These are phyloP conservation scores for Leishmania arabica DNA, from an alignment of 208 protist species.

Conservation along the genomic window DNA sequence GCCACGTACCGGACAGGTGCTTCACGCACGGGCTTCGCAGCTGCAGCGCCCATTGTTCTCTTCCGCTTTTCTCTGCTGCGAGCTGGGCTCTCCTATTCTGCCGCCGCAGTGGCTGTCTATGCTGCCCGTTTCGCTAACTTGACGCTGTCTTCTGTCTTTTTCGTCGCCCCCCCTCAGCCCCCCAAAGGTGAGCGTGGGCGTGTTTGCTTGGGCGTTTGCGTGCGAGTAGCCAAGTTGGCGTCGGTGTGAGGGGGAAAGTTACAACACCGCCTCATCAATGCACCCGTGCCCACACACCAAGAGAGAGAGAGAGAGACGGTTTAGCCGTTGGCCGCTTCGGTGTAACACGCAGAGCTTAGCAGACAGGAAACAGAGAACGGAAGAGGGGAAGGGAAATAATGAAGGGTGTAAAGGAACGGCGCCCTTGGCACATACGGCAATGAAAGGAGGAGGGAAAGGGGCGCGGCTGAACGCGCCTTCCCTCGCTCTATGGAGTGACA, in stretches of 20 bases:
- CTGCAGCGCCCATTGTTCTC: slow-evolving; percentile 42
- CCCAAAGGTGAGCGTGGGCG: slow-evolving; percentile 3
- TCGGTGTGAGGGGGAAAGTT: not conserved
- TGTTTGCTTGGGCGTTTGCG: not conserved
- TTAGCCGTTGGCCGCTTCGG: not conserved
- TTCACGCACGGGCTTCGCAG: slow-evolving; percentile 56
- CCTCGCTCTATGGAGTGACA: not conserved
- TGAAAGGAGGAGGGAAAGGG: not conserved
- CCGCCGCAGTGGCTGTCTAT: not conserved
- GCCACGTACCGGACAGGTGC: slow-evolving; percentile 82
- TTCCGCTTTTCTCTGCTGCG: too few relatives aligned
- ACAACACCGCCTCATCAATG: not conserved
- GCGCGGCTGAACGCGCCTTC: not conserved
- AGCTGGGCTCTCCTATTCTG: not conserved
- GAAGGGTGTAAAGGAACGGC: slow-evolving; percentile 7
- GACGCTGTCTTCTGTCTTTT: not conserved
- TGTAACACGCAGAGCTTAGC: not conserved
- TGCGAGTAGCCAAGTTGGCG: not conserved
- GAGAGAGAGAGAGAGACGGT: not conserved
- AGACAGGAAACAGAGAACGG: slow-evolving; percentile 12
- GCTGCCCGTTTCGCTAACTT: not conserved
- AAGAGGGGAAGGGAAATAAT: slow-evolving; percentile 11
- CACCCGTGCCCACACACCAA: not conserved
- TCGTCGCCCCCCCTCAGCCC: too few relatives aligned
- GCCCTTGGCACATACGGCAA: not conserved